These are phyloP conservation scores for Termitomyces sp. DNA, from an alignment of 768 basidiomycete species.

Conservation along the genomic window DNA sequence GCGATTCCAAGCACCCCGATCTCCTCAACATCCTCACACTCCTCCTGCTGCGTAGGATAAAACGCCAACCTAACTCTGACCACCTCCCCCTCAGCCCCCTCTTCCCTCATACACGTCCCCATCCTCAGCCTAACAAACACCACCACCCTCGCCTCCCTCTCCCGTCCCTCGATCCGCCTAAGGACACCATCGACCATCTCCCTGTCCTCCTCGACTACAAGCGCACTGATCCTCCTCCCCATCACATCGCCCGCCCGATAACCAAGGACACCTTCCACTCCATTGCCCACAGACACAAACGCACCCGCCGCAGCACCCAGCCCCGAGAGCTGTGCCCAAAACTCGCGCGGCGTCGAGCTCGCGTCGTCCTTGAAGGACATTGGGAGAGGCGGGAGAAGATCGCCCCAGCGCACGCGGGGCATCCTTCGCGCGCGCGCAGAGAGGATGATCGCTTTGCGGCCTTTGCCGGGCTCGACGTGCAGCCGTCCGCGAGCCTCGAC, in stretches of 20 bases:
- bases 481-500: slow-evolving; percentile 87
- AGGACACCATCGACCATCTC: slow-evolving; percentile 29
- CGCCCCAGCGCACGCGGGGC: slow-evolving; percentile 59
- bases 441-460: slow-evolving; percentile 92
- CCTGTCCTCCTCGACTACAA: slow-evolving; percentile 24
- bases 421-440: slow-evolving; percentile 73
- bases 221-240: slow-evolving; percentile 29
- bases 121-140: slow-evolving; percentile 13
- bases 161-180: slow-evolving; percentile 19
- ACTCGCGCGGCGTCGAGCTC: slow-evolving; percentile 22
- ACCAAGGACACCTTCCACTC: slow-evolving; percentile 62
- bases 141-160: slow-evolving; percentile 14
- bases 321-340: slow-evolving; percentile 52
- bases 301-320: slow-evolving; percentile 33
- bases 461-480: slow-evolving; percentile 91
- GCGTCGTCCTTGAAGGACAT: too few relatives aligned
- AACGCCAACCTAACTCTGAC: slow-evolving; percentile 23
- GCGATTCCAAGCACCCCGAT: slow-evolving; percentile 24
- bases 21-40: neutral
- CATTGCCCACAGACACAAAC: slow-evolving; percentile 48
- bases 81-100: slow-evolving; percentile 29
- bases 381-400: slow-evolving; percentile 36
- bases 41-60: slow-evolving; percentile 22
- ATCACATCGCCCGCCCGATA: slow-evolving; percentile 53
- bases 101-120: slow-evolving; percentile 18